Evolutionary conservation across 768 basidiomycete species (phyloP).

Genomic region (Austroboletus eburneus): DNA sequence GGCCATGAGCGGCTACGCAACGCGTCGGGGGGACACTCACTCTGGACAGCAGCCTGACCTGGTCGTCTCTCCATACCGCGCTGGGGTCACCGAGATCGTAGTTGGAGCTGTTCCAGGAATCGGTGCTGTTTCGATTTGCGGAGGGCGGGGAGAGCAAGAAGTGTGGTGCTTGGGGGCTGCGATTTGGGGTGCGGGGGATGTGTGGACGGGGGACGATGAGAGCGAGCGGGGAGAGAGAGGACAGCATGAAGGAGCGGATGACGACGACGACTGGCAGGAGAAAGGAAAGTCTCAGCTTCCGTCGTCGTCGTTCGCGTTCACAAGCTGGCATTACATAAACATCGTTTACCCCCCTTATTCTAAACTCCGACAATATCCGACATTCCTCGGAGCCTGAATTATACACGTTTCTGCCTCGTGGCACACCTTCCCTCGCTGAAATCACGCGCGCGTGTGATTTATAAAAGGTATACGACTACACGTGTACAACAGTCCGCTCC

Average conservation of each 20-base stretch:
- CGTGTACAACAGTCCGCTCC: conserved; percentile 17
- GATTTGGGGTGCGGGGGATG: conserved; percentile 53
- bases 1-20: conserved; percentile 6
- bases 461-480: conserved; percentile 11
- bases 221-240: conserved; percentile 50
- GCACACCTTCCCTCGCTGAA: conserved; percentile 14
- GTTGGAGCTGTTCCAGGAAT: conserved; percentile 84
- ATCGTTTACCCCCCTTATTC: conserved; percentile 13
- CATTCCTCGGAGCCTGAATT: background rate
- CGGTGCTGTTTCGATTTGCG: conserved; percentile 59
- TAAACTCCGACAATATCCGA: conserved; percentile 14
- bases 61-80: conserved; percentile 73
- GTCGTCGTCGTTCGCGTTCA: conserved; percentile 26
- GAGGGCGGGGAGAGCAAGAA: conserved; percentile 44
- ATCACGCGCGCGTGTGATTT: conserved; percentile 20
- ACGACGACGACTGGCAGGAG: conserved; percentile 33
- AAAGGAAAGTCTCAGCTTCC: conserved; percentile 21
- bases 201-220: conserved; percentile 61
- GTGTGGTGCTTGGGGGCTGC: conserved; percentile 51
- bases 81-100: conserved; percentile 57
- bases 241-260: conserved; percentile 47
- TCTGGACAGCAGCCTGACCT: conserved; percentile 60
- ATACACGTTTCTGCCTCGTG: conserved; percentile 21
- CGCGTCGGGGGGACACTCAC: conserved; percentile 36
- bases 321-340: conserved; percentile 18